Conservation (phyloP, 306 rosid genomes). For the Adenanthera pavonina region DNA sequence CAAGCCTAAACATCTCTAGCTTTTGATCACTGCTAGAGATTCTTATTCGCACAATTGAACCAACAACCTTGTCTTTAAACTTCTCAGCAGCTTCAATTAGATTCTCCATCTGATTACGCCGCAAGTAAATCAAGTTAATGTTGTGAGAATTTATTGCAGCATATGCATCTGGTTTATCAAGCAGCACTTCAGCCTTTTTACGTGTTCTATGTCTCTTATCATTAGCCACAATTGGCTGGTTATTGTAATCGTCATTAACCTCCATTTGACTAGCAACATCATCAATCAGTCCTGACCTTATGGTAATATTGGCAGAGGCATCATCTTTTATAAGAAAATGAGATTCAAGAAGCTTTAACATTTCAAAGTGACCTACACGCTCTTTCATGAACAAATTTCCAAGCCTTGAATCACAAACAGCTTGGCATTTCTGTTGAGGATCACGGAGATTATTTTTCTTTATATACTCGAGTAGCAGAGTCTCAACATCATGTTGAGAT, state of each 20-base stretch:
- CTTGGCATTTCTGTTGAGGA: constrained; percentile 72
- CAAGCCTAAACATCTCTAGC: constrained; percentile 92
- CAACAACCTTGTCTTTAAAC: constrained; percentile 74
- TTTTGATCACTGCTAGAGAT: constrained; percentile 70
- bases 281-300: constrained; percentile 50
- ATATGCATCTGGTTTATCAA: constrained; percentile 60
- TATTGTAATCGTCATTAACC: constrained; percentile 48
- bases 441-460: constrained; percentile 80
- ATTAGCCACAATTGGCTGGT: constrained; percentile 46
- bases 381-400: constrained; percentile 73
- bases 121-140: constrained; percentile 80
- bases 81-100: constrained; percentile 66
- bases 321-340: constrained; percentile 68
- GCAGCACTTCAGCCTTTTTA: constrained; percentile 53
- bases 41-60: constrained; percentile 89
- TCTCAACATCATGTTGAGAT: constrained; percentile 74
- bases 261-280: constrained; percentile 56
- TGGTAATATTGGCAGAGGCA: constrained; percentile 41
- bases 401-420: constrained; percentile 83
- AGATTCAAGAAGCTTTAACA: constrained; percentile 82
- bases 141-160: constrained; percentile 86
- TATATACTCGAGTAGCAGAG: constrained; percentile 73
- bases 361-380: constrained; percentile 76
- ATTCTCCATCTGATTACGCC: constrained; percentile 69
- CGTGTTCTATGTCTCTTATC: constrained; percentile 63